Evolutionary conservation across 2,329 filamentous ascomycete species (phyloP).

Genomic region (Zopfia rhizophila): DNA sequence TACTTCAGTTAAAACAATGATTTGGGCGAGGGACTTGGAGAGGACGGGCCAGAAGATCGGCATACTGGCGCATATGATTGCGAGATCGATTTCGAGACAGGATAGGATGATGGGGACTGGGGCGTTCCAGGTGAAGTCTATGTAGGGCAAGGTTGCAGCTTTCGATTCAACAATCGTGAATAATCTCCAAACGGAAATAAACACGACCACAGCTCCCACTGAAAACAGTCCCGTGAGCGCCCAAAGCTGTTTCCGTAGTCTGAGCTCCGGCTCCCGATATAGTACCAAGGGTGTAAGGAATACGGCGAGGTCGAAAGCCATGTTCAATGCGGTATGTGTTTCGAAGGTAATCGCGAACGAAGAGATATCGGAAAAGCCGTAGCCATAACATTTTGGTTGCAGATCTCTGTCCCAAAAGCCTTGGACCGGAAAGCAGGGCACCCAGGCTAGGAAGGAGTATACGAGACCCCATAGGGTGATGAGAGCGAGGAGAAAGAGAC

Average conservation of each 20-base stretch:
- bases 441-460: not conserved
- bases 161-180: not conserved
- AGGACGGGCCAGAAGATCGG: slow-evolving; percentile 33
- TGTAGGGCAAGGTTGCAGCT: too few species aligned
- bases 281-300: slow-evolving; percentile 18
- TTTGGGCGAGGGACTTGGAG: slow-evolving; percentile 16
- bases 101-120: slow-evolving; percentile 29
- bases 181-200: not conserved
- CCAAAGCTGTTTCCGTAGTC: not conserved
- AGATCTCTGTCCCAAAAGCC: not conserved
- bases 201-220: not conserved
- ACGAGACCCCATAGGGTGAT: not conserved
- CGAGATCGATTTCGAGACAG: slow-evolving; percentile 28
- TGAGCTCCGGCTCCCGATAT: not conserved
- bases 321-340: not conserved
- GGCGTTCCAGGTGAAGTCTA: slow-evolving; percentile 23
- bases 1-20: too few species aligned
- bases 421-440: not conserved
- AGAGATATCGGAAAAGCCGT: slow-evolving; percentile 28
- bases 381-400: slow-evolving; percentile 40
- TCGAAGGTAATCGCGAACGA: not conserved
- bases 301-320: not conserved
- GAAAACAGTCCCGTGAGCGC: not conserved
- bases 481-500: slow-evolving; percentile 29
- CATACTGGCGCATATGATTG: slow-evolving; percentile 27